Evolutionary conservation across 2,329 filamentous ascomycete species (phyloP).

Genomic region (Cercospora sp.): DNA sequence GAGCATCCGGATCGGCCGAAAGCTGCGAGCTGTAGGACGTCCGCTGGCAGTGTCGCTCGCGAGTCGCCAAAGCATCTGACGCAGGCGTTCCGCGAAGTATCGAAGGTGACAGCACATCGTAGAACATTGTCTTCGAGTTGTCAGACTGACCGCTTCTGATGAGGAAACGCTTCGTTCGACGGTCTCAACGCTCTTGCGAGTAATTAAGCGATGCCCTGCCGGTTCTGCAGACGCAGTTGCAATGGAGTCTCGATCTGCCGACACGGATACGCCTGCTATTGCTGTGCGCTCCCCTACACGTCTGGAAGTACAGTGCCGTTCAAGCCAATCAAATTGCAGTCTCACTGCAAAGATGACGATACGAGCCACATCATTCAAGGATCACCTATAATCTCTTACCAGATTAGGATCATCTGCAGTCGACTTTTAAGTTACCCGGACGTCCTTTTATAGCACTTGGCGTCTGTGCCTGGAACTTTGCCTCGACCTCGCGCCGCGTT

Average conservation of each 20-base stretch:
- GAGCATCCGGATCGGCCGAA: not conserved
- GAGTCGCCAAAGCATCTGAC: not conserved
- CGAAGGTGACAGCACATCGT: not conserved
- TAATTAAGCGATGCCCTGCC: not conserved
- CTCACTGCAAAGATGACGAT: not conserved
- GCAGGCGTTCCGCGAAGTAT: not conserved
- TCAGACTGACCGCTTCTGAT: not conserved
- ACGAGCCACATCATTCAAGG: not conserved
- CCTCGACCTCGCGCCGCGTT: not conserved
- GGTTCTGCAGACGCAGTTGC: not conserved
- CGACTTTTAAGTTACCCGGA: not conserved
- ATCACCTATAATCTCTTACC: not conserved
- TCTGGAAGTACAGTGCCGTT: not conserved
- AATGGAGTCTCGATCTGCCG: not conserved
- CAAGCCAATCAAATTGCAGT: not conserved
- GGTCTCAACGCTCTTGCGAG: not conserved
- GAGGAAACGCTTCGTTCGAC: not conserved
- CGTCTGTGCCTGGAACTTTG: not conserved
- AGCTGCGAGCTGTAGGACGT: not conserved
- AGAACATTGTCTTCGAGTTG: not conserved
- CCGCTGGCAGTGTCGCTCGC: not conserved
- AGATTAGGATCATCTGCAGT: slow-evolving; percentile 1
- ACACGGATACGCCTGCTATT: not conserved
- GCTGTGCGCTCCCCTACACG: not conserved
- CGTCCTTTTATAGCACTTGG: slow-evolving; percentile 1